Percentiles rank a stretch among this genome's conserved stretches.
These are phyloP conservation scores for Cladosporium colombiae DNA, from an alignment of 2,329 filamentous ascomycete species.

Conservation along the genomic window DNA sequence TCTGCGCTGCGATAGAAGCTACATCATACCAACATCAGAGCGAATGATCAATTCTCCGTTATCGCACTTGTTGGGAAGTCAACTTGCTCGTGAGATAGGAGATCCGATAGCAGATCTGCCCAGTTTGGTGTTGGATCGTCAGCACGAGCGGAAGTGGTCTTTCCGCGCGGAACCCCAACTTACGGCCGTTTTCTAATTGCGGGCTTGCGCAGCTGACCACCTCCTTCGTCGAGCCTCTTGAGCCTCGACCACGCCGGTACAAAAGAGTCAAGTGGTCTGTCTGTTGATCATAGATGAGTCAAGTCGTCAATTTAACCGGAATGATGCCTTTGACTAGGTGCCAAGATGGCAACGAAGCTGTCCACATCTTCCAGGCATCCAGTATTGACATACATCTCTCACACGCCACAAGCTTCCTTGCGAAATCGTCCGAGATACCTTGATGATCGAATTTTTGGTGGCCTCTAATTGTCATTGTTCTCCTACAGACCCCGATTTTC, in stretches of 20 bases:
- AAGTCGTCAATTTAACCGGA: not conserved
- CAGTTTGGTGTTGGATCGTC: not conserved
- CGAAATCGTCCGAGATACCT: not conserved
- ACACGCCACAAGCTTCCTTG: not conserved
- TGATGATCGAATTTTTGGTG: not conserved
- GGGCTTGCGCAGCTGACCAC: conserved; percentile 2
- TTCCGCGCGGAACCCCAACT: conserved; percentile 1
- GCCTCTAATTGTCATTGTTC: not conserved
- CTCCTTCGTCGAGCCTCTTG: not conserved
- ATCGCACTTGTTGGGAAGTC: not conserved
- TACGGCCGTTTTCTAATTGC: conserved; percentile 2
- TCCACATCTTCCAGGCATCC: not conserved
- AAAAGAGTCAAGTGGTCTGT: not conserved
- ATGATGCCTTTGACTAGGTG: not conserved
- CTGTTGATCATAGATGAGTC: not conserved
- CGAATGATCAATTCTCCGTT: not conserved
- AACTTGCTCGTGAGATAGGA: not conserved
- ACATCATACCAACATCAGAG: not conserved
- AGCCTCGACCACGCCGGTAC: not conserved
- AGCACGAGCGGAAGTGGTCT: not conserved
- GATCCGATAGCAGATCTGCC: conserved; percentile 1
- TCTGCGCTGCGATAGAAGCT: not conserved
- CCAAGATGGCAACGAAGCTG: not conserved
- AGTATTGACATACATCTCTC: not conserved
- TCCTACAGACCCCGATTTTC: not conserved